phyloP scores from a whole-genome alignment of 139 green algal genomes.

The Coelastrella sp. region DNA sequence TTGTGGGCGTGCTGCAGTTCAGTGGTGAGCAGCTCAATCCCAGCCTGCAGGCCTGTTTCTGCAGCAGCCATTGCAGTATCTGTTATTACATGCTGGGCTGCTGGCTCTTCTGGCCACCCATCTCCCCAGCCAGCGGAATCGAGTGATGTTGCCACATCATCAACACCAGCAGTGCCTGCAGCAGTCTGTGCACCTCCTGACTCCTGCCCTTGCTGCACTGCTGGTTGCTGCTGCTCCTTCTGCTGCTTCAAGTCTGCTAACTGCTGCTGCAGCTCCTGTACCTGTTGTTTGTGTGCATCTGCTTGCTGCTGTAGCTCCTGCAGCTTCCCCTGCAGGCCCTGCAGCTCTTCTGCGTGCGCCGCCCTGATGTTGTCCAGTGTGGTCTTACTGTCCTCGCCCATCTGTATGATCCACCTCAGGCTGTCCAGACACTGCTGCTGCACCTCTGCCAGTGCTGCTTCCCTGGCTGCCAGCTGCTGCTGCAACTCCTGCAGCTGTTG shows the following conservation, averaged over 20 bases:
- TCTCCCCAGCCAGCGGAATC: not conserved
- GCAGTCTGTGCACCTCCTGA: not conserved
- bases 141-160: not conserved
- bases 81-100: not conserved
- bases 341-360: not conserved
- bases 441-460: not conserved
- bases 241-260: not conserved
- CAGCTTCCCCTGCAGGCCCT: not conserved
- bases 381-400: not conserved
- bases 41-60: not conserved
- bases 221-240: slow-evolving; percentile 1
- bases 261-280: slow-evolving; percentile 12
- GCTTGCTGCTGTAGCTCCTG: not conserved
- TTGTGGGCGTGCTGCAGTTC: slow-evolving; percentile 21
- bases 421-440: not conserved
- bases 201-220: not conserved
- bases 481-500: not conserved
- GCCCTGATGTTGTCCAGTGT: not conserved
- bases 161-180: not conserved
- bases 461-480: not conserved
- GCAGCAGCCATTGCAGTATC: not conserved
- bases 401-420: not conserved
- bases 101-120: not conserved
- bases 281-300: not conserved
- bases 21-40: not conserved